Conservation (phyloP, 805 yeast genomes). For the Wickerhamiella lipophila region DNA sequence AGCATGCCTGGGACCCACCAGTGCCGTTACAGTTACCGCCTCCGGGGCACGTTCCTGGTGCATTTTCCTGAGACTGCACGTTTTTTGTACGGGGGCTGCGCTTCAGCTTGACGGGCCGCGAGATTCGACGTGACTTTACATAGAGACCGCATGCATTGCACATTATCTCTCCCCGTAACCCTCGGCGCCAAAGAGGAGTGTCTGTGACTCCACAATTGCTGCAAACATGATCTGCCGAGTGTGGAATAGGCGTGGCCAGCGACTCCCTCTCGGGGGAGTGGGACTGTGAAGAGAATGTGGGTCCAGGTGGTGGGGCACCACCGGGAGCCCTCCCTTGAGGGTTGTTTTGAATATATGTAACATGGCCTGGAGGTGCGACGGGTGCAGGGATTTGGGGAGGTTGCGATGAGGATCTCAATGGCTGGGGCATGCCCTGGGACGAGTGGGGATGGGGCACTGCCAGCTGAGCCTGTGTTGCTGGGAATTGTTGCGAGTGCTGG, state of each 20-base stretch:
- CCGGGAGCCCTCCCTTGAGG: too few species aligned
- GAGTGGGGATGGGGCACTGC: not conserved
- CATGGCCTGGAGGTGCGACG: not conserved
- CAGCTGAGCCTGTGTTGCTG: too few species aligned
- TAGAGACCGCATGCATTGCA: conserved; percentile 96
- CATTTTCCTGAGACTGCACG: conserved; percentile 8
- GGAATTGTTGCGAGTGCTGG: too few species aligned
- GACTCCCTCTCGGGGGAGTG: not conserved
- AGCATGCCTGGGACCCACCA: conserved; percentile 69
- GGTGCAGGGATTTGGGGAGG: not conserved
- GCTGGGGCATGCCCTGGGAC: not conserved
- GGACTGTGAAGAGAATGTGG: not conserved
- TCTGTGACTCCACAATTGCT: conserved; percentile 84
- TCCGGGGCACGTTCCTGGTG: conserved; percentile 51
- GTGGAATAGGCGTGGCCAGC: not conserved
- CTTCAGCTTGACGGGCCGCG: conserved; percentile 54
- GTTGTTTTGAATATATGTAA: too few species aligned
- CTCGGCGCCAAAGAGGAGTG: conserved; percentile 92
- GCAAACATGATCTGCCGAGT: conserved; percentile 35
- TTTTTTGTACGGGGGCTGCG: conserved; percentile 24
- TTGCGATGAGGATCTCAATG: too few species aligned
- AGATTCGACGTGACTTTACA: conserved; percentile 43
- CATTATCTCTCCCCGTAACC: conserved; percentile 79
- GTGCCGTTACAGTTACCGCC: conserved; percentile 78
- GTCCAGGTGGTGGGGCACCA: too few species aligned